Conservation (phyloP, 331 rosid genomes). For the Quercus lobata region DNA sequence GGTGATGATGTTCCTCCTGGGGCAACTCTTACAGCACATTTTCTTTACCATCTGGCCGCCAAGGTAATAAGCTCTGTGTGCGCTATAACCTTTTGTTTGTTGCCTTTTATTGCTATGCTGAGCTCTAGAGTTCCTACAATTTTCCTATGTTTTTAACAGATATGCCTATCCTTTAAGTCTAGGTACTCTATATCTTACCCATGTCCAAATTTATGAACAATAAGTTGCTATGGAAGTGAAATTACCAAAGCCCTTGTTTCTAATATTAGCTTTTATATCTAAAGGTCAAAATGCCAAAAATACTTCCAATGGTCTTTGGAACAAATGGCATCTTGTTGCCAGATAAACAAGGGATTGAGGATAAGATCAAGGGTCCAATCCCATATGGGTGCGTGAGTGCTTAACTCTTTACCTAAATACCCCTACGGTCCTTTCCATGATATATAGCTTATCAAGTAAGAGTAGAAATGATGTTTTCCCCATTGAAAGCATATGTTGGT, state of each 20-base stretch:
- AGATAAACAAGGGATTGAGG: neutral
- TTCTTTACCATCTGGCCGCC: slow-evolving; percentile 84
- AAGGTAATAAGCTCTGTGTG: slow-evolving; percentile 51
- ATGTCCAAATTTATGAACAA: neutral
- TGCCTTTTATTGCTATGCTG: neutral
- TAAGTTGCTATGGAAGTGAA: neutral
- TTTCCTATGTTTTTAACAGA: neutral
- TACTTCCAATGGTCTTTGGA: neutral
- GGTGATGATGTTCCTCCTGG: slow-evolving; percentile 90
- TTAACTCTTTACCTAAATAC: neutral
- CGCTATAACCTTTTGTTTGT: slow-evolving; percentile 16
- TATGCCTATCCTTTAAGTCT: neutral
- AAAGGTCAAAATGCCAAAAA: neutral
- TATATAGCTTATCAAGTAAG: neutral
- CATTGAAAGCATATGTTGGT: neutral
- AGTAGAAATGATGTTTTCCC: neutral
- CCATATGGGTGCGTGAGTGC: neutral
- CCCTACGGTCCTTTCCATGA: neutral
- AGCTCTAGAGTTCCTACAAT: too few species aligned
- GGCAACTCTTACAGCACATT: slow-evolving; percentile 83
- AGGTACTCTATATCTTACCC: slow-evolving; percentile 1
- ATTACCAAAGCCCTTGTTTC: neutral
- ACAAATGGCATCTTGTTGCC: neutral
- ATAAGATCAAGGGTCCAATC: neutral
- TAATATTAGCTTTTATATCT: neutral